A percentile compares a stretch with the other conserved stretches of the same genome.
Conservation (phyloP, 441 rosid species). For the Dalechampia spathulata region DNA sequence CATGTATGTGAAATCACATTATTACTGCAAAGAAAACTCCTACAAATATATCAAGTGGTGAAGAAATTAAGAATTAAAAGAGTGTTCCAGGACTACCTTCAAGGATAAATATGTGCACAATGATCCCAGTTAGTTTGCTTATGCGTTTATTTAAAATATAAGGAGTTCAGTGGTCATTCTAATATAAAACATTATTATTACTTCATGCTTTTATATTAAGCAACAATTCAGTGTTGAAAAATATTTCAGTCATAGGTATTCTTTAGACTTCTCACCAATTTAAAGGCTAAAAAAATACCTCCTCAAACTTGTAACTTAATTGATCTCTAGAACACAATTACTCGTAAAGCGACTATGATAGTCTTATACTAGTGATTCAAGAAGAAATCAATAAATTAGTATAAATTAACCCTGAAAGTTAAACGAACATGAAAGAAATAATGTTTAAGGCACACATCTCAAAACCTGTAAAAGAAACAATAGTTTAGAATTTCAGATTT, state of each 20-base stretch:
- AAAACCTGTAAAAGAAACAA: too few species aligned
- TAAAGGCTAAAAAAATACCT: background rate
- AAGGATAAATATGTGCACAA: too few species aligned
- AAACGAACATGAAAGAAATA: too few species aligned
- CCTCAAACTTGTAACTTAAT: background rate
- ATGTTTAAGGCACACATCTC: too few species aligned
- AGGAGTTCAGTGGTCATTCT: background rate
- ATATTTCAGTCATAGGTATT: background rate
- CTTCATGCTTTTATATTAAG: background rate
- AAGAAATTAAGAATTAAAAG: background rate
- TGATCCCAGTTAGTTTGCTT: background rate
- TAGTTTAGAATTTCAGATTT: too few species aligned
- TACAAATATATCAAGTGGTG: too few species aligned
- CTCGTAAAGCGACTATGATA: background rate
- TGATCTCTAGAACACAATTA: background rate
- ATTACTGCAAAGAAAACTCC: background rate
- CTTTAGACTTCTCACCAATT: background rate
- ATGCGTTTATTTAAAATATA: too few species aligned
- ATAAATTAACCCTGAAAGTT: too few species aligned
- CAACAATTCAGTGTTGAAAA: background rate
- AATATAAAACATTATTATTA: background rate
- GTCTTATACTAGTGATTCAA: background rate
- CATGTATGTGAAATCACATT: slow-evolving; percentile 9
- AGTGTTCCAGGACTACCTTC: slow-evolving; percentile 1
- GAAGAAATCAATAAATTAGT: background rate